These are phyloP conservation scores for Exophiala sp. DNA, from an alignment of 2,329 filamentous ascomycete genomes.

Conservation along the genomic window DNA sequence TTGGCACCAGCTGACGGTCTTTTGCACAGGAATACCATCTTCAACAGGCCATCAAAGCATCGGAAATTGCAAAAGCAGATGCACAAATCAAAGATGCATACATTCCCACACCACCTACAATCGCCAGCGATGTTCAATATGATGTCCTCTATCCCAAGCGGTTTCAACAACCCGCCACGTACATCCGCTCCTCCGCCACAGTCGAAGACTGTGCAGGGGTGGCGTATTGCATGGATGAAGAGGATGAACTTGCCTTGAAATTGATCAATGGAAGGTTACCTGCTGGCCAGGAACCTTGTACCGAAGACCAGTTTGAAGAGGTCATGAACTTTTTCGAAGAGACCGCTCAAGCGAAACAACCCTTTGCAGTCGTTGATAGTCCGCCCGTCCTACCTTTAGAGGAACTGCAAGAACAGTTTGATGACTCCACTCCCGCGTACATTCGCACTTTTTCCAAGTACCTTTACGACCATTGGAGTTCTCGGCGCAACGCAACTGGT, in stretches of 20 bases:
- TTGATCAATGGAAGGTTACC: slow-evolving; percentile 75
- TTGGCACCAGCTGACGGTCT: slow-evolving; percentile 16
- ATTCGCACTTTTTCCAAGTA: slow-evolving; percentile 65
- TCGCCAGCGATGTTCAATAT: slow-evolving; percentile 69
- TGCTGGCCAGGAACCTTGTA: slow-evolving; percentile 59
- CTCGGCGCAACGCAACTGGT: slow-evolving; percentile 60
- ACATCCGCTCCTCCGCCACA: slow-evolving; percentile 96
- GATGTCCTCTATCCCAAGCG: slow-evolving; percentile 76
- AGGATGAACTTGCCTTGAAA: slow-evolving; percentile 82
- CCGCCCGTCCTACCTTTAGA: slow-evolving; percentile 72
- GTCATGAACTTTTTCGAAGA: slow-evolving; percentile 95
- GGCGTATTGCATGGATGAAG: slow-evolving; percentile 89
- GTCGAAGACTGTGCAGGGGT: slow-evolving; percentile 92
- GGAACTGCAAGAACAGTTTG: slow-evolving; percentile 68
- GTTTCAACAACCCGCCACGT: slow-evolving; percentile 82
- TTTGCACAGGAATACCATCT: slow-evolving; percentile 80
- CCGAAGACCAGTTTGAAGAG: slow-evolving; percentile 88
- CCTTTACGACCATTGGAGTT: slow-evolving; percentile 88
- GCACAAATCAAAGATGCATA: slow-evolving; percentile 61
- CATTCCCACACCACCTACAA: slow-evolving; percentile 65
- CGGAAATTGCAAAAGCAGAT: slow-evolving; percentile 51
- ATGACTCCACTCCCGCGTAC: slow-evolving; percentile 54
- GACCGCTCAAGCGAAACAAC: slow-evolving; percentile 75
- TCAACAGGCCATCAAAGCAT: slow-evolving; percentile 73
- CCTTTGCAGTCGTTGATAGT: slow-evolving; percentile 86